These are phyloP conservation scores for Myriangium duriaei DNA, from an alignment of 2,329 filamentous ascomycete species.

Conservation along the genomic window DNA sequence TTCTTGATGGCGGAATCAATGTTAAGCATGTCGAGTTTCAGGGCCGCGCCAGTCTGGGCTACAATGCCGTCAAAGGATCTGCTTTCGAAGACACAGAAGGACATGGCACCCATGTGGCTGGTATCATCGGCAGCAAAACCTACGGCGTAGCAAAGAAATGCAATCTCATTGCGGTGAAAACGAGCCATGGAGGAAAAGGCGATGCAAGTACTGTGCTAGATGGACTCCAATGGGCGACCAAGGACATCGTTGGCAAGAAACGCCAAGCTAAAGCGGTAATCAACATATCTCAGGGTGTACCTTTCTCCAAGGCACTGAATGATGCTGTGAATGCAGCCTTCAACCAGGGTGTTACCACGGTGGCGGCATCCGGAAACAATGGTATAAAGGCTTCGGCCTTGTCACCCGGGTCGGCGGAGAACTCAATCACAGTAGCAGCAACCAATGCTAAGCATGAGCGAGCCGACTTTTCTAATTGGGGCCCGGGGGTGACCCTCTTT, in stretches of 20 bases:
- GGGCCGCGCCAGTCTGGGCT: conserved; percentile 23
- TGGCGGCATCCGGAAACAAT: conserved; percentile 45
- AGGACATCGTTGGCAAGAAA: conserved; percentile 18
- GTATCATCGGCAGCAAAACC: conserved; percentile 47
- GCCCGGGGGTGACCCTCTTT: conserved; percentile 26
- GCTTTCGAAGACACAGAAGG: conserved; percentile 39
- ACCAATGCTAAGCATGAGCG: conserved; percentile 18
- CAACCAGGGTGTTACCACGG: conserved; percentile 36
- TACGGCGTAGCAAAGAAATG: conserved; percentile 52
- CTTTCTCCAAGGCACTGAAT: conserved; percentile 37
- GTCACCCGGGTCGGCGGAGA: conserved; percentile 25
- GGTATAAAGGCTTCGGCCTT: conserved; percentile 17
- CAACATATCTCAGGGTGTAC: conserved; percentile 44
- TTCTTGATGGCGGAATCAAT: conserved; percentile 24
- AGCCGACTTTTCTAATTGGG: conserved; percentile 30
- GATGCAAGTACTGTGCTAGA: conserved; percentile 42
- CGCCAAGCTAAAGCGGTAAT: conserved; percentile 34
- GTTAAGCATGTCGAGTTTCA: conserved; percentile 22
- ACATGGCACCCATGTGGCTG: conserved; percentile 52
- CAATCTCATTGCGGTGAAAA: conserved; percentile 47
- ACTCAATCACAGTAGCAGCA: conserved; percentile 25
- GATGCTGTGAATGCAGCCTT: conserved; percentile 36
- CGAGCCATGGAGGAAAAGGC: conserved; percentile 30
- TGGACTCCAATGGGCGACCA: conserved; percentile 44
- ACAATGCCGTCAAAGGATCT: conserved; percentile 18